Conservation (phyloP, 169 alveolate species). For the Eimeria falciformis region DNA sequence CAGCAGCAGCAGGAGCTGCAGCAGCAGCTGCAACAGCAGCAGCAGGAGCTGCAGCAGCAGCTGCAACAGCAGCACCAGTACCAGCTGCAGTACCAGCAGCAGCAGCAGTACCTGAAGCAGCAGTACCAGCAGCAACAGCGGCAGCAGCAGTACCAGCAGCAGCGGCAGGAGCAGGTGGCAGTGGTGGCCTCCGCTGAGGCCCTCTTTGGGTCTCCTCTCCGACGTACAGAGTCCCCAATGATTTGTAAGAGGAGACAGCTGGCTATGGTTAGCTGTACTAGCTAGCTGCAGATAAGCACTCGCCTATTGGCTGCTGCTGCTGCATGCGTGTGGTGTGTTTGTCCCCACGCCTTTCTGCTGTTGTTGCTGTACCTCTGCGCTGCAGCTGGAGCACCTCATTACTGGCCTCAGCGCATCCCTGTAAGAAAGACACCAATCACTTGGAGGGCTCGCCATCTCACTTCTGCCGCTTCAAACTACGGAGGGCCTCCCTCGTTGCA, state of each 20-base stretch:
- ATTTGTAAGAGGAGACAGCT: neutral
- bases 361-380: too few relatives aligned
- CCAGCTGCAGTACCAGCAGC: neutral
- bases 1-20: neutral
- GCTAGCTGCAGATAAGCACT: conserved; percentile 22
- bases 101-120: neutral
- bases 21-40: conserved; percentile 7
- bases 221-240: neutral
- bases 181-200: conserved; percentile 29
- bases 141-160: neutral
- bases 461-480: too few relatives aligned
- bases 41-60: neutral
- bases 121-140: neutral
- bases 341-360: too few relatives aligned
- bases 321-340: neutral
- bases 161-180: neutral
- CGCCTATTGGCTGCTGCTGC: neutral
- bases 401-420: too few relatives aligned
- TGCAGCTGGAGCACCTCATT: too few relatives aligned
- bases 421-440: too few relatives aligned
- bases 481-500: too few relatives aligned
- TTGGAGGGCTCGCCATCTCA: neutral
- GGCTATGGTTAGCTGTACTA: conserved; percentile 8
- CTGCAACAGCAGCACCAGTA: neutral
- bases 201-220: neutral